Percentiles rank a stretch among this genome's conserved stretches.
These are phyloP conservation scores for Irpex lacteus DNA, from an alignment of 1,284 basidiomycete species.

Conservation along the genomic window DNA sequence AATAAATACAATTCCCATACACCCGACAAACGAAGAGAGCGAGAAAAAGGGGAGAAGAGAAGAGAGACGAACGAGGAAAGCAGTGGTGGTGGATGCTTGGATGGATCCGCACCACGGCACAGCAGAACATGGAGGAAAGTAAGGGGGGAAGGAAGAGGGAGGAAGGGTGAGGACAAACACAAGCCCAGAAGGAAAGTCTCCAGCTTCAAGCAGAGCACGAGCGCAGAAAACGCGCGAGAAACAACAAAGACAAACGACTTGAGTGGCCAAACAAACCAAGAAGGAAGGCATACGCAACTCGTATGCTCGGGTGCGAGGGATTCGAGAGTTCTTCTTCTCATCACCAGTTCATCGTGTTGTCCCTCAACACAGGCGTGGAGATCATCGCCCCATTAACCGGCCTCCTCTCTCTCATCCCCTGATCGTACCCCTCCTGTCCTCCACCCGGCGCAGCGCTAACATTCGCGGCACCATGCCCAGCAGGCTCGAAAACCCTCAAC, in stretches of 20 bases:
- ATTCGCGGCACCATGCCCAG: conserved; percentile 9
- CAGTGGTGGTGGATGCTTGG: no score
- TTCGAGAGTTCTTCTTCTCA: neutral
- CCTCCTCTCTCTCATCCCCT: conserved; percentile 29
- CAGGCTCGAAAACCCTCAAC: conserved; percentile 47
- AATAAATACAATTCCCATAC: conserved; percentile 1
- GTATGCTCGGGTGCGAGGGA: no score
- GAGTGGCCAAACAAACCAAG: neutral
- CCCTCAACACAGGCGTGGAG: conserved; percentile 28
- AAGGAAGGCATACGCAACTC: neutral
- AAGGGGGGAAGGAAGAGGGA: no score
- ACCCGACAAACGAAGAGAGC: neutral
- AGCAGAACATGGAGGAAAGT: neutral
- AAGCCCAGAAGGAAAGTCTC: neutral
- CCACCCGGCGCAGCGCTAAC: conserved; percentile 15
- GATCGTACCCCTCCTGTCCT: conserved; percentile 8
- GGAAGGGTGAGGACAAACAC: neutral
- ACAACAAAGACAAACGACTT: neutral
- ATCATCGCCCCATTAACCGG: conserved; percentile 25
- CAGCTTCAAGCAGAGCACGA: neutral
- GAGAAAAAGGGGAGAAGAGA: neutral
- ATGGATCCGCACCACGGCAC: neutral
- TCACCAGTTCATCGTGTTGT: conserved; percentile 33
- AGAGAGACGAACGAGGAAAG: no score
- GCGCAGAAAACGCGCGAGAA: neutral